Conservation (phyloP, 805 yeast genomes). For the Sugiyamaella floridensis region DNA sequence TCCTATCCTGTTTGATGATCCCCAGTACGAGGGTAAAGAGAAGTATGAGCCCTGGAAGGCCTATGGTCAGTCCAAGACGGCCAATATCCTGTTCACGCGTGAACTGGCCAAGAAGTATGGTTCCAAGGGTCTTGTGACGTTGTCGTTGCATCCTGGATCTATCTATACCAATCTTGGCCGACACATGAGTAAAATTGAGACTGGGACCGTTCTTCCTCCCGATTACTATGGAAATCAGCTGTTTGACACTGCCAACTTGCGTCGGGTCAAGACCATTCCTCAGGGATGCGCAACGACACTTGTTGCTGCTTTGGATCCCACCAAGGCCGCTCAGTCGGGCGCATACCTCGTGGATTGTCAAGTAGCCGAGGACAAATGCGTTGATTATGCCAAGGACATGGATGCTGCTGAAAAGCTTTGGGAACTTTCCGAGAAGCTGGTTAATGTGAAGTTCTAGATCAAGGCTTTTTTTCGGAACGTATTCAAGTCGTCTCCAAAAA, state of each 20-base stretch:
- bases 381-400: constrained; percentile 3
- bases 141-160: constrained; percentile 12
- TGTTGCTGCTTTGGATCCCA: constrained; percentile 6
- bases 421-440: constrained; percentile 6
- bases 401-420: constrained; percentile 6
- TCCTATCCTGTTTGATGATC: constrained; percentile 6
- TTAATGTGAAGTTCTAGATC: constrained; percentile 3
- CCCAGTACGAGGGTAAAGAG: constrained; percentile 1
- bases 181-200: constrained; percentile 6
- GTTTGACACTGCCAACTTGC: background rate
- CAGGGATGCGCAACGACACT: constrained; percentile 5
- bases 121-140: constrained; percentile 8
- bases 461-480: too few species aligned
- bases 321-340: background rate
- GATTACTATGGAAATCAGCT: background rate
- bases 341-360: constrained; percentile 4
- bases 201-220: background rate
- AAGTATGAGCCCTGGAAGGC: constrained; percentile 6
- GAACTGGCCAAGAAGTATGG: constrained; percentile 6
- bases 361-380: background rate
- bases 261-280: background rate
- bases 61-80: constrained; percentile 16
- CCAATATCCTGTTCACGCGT: constrained; percentile 9
- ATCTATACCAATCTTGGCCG: background rate
- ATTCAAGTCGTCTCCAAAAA: too few species aligned